Percentiles rank a stretch among this genome's conserved stretches.
phyloP scores from a whole-genome alignment of 306 rosid genomes.

The Cucumis melo region DNA sequence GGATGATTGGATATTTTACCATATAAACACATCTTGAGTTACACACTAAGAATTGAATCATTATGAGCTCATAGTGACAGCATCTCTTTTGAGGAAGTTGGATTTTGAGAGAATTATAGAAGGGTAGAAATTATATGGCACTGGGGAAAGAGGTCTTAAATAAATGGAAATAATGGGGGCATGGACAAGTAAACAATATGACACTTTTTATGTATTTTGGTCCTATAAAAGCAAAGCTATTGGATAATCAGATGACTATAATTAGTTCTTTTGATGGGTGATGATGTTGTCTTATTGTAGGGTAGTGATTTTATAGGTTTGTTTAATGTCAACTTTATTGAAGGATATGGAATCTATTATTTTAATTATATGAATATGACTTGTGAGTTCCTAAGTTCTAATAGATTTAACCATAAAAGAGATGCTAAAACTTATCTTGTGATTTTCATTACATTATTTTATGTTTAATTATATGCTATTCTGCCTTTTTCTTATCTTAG shows the following conservation, averaged over 20 bases:
- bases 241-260: not conserved
- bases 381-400: not conserved
- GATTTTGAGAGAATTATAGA: not conserved
- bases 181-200: not conserved
- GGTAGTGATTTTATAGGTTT: not conserved
- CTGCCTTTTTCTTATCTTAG: not conserved
- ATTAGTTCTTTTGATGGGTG: not conserved
- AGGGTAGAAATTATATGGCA: not conserved
- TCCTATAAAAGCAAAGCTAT: not conserved
- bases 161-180: not conserved
- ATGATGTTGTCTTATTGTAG: not conserved
- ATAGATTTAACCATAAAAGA: not conserved
- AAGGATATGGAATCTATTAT: not conserved
- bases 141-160: not conserved
- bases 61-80: not conserved
- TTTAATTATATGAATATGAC: not conserved
- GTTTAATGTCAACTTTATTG: not conserved
- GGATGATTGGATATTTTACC: no score
- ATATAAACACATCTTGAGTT: not conserved
- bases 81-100: not conserved
- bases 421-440: not conserved
- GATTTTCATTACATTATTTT: not conserved
- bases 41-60: not conserved
- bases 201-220: no score
- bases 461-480: not conserved